These are phyloP conservation scores for Eleusine indica DNA, from an alignment of 176 grass and related monocot genomes.

Conservation along the genomic window DNA sequence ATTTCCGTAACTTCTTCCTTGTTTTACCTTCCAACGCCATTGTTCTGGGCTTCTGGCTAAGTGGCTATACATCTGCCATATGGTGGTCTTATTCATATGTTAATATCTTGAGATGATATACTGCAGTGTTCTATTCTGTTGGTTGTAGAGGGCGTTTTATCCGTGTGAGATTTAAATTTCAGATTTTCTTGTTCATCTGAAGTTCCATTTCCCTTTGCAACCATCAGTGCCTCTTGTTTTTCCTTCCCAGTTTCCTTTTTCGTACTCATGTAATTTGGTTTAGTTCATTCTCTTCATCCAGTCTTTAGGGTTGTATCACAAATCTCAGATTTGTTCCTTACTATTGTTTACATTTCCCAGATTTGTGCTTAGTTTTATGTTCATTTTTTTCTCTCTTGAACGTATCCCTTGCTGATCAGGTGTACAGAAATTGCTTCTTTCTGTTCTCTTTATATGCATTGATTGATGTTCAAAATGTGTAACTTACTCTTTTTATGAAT, in stretches of 20 bases:
- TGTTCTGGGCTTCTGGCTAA: no score
- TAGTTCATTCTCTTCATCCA: no score
- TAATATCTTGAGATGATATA: no score
- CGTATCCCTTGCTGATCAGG: not conserved
- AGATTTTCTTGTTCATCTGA: no score
- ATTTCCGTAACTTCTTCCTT: not conserved
- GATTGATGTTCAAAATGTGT: slow-evolving; percentile 5
- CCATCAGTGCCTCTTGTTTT: no score
- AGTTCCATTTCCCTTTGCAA: no score
- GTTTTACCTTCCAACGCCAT: slow-evolving; percentile 16
- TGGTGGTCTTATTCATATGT: not conserved
- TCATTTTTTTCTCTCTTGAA: slow-evolving; percentile 10
- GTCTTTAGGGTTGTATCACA: not conserved
- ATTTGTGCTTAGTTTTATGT: not conserved
- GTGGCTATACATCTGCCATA: slow-evolving; percentile 9
- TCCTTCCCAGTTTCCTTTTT: no score
- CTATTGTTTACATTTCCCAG: not conserved
- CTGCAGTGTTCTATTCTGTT: no score
- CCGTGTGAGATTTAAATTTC: no score
- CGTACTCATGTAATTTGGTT: no score
- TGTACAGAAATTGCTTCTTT: slow-evolving; percentile 8
- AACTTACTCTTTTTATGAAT: not conserved
- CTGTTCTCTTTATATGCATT: not conserved
- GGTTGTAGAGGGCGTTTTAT: no score
- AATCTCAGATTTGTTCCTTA: not conserved